These are phyloP conservation scores for Citrullus colocynthis DNA, from an alignment of 306 rosid genomes.

Conservation along the genomic window DNA sequence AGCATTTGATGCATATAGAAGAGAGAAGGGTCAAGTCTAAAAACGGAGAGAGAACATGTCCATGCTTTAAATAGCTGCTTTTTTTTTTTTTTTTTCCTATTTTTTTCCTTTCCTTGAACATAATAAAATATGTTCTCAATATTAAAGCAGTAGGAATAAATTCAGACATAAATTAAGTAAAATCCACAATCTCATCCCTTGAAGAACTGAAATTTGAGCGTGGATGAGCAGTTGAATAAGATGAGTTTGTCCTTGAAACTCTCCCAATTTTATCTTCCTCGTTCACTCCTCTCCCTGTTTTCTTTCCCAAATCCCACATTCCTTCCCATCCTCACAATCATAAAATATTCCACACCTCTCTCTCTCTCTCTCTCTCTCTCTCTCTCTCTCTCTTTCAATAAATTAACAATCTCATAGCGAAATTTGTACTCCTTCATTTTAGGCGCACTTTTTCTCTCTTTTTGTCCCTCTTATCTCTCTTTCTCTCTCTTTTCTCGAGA, in stretches of 20 bases:
- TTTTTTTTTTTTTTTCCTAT: too few species aligned
- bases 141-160: not conserved
- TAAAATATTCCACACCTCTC: not conserved
- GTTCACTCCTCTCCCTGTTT: not conserved
- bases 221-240: not conserved
- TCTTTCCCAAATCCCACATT: not conserved
- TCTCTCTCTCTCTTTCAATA: not conserved
- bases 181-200: not conserved
- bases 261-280: not conserved
- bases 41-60: not conserved
- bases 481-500: not conserved
- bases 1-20: too few species aligned
- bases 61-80: not conserved
- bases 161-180: not conserved
- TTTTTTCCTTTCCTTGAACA: not conserved
- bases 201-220: not conserved
- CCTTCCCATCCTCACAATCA: conserved; percentile 7
- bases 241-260: not conserved
- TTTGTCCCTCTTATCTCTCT: not conserved
- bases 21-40: not conserved
- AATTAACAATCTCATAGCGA: not conserved
- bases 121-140: not conserved
- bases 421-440: not conserved
- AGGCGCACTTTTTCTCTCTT: not conserved
- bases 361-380: not conserved